Percentiles rank a stretch among this genome's conserved stretches.
Conservation (phyloP, 495 filamentous ascomycete genomes). For the Penicillium ochrochloron region DNA sequence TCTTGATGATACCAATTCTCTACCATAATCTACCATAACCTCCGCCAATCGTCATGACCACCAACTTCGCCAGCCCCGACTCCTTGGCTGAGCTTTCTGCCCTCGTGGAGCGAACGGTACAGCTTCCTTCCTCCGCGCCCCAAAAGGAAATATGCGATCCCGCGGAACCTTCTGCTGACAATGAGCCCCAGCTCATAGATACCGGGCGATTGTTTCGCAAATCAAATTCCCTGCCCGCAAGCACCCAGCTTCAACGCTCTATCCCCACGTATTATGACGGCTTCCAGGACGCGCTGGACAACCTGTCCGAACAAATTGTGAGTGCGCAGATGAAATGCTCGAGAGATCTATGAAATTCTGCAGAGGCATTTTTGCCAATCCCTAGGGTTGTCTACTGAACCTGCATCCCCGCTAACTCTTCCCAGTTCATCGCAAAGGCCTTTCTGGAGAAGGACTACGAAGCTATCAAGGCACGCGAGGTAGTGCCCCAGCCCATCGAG, state of each 20-base stretch:
- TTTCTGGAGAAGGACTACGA: slow-evolving; percentile 53
- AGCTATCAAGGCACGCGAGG: slow-evolving; percentile 42
- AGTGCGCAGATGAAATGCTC: slow-evolving; percentile 26
- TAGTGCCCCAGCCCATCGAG: slow-evolving; percentile 32
- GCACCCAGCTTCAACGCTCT: slow-evolving; percentile 45
- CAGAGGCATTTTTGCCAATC: not conserved
- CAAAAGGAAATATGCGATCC: not conserved
- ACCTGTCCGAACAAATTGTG: slow-evolving; percentile 58
- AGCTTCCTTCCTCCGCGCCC: slow-evolving; percentile 4
- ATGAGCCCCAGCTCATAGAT: slow-evolving; percentile 46
- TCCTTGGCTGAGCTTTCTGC: slow-evolving; percentile 48
- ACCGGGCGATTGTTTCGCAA: slow-evolving; percentile 53
- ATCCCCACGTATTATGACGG: slow-evolving; percentile 50
- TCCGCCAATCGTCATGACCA: slow-evolving; percentile 5
- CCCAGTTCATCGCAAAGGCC: slow-evolving; percentile 51
- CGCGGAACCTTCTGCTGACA: slow-evolving; percentile 26
- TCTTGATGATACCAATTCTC: not conserved
- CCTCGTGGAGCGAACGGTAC: slow-evolving; percentile 53
- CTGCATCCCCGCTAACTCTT: slow-evolving; percentile 23
- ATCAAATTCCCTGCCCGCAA: slow-evolving; percentile 40
- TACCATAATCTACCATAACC: not conserved
- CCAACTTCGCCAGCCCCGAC: slow-evolving; percentile 44
- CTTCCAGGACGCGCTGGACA: slow-evolving; percentile 56
- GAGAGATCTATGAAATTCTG: not conserved
- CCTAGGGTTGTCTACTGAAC: slow-evolving; percentile 1